Base-by-base conservation (phyloP, 2,329 filamentous ascomycete genomes). In the Exophiala alcalophila region DNA sequence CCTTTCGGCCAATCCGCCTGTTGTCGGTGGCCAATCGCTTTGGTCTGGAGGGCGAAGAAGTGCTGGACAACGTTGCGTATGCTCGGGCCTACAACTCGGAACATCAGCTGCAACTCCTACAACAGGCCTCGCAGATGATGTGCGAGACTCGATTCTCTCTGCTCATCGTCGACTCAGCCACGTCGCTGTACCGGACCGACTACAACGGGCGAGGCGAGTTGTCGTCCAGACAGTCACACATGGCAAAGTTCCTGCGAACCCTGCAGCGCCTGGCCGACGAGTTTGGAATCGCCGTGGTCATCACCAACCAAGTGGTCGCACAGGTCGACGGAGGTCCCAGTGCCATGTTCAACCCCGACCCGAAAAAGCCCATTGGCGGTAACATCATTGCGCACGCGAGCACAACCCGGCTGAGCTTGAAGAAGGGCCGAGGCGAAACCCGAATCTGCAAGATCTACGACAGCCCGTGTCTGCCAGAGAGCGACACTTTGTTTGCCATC, bases 381-480 rank as follows among this genome's bases (percentile, higher is more conserved):
- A 97, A 98, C 66, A 98, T 98, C 55, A 97, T 98, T 62, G 92
- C 94, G 2, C 92, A 98, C 65, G 90, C 92, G 38, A 95, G 88
- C 61, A 98, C 92, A 1, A 98, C 92, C 2, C 78, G 92, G 60
- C 77, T 98, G 57, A 96, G 89, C 60, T 66, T 98, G 62, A 96
- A 95, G 72, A 98, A 98, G 67, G 94, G 92, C 2, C 78, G 92
- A 41, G 92, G 79, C 20, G 92, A 98, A 73, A 98, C 92, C 15
- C 80, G 92, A 71, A 87, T 98, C 55, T 95, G 92, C 71, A 98
- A 97, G 74, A 98, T 98, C 50, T 98, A 98, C 63, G 94, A 98
- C 68, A 97, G 90, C 57, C 92, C 92, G 2, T 98, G 92, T 66
- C 71, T 98, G 53, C 92, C 92, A 0, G 92, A 98, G 69, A 94